These are phyloP conservation scores for Mucor lusitanicus DNA, from an alignment of 371 early-diverging fungal species.

Conservation along the genomic window DNA sequence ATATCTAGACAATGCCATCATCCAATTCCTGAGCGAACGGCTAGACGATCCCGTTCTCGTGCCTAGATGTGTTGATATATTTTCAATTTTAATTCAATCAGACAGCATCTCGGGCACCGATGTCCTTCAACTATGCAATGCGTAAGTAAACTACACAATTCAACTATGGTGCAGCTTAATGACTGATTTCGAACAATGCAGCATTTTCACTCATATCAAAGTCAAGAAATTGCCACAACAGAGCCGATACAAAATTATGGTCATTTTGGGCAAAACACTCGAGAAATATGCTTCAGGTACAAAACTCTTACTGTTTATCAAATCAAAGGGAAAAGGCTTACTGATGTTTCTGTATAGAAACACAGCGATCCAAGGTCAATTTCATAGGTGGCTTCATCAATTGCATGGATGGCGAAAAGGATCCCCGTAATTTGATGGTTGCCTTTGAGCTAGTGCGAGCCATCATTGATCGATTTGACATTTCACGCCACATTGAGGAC, in stretches of 20 bases:
- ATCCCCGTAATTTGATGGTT: conserved; percentile 90
- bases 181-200: not conserved
- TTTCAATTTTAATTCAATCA: conserved; percentile 11
- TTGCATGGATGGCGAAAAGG: conserved; percentile 97
- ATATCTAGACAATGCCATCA: conserved; percentile 15
- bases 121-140: conserved; percentile 13
- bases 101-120: conserved; percentile 10
- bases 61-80: conserved; percentile 19
- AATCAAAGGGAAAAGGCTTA: not conserved
- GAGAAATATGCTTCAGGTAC: conserved; percentile 27
- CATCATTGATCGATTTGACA: conserved; percentile 75
- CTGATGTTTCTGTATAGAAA: conserved; percentile 9
- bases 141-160: conserved; percentile 2
- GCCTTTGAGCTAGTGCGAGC: conserved; percentile 76
- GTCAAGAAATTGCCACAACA: conserved; percentile 24
- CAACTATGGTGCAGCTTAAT: not conserved
- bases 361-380: conserved; percentile 35
- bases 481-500: conserved; percentile 77
- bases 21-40: conserved; percentile 11
- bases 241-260: conserved; percentile 24
- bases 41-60: not conserved
- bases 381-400: conserved; percentile 88
- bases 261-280: conserved; percentile 17
- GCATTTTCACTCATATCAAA: conserved; percentile 21
- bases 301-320: not conserved